A percentile compares a stretch with the other conserved stretches of the same genome.
phyloP scores from a whole-genome alignment of 73 alveolate species.

The Durusdinium trenchii region DNA sequence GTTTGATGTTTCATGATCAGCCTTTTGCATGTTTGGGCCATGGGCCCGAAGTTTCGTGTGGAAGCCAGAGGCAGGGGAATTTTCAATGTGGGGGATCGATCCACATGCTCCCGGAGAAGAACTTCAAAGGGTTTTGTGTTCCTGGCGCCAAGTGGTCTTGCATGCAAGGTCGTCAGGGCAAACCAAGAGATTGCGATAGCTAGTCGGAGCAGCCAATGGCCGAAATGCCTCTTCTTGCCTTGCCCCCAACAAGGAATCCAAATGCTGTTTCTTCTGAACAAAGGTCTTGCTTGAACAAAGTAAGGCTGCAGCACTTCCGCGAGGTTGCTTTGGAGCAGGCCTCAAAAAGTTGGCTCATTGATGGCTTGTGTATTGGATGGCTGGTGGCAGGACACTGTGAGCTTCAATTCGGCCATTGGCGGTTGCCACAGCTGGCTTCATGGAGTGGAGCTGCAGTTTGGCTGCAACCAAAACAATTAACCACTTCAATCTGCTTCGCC shows the following conservation, averaged over 20 bases:
- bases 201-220: conserved; percentile 51
- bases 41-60: conserved; percentile 11
- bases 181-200: conserved; percentile 32
- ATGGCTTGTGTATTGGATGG: too few relatives aligned
- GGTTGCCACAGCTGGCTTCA: conserved; percentile 37
- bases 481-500: too few relatives aligned
- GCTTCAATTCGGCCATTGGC: conserved; percentile 86
- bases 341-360: too few relatives aligned
- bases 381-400: conserved; percentile 9
- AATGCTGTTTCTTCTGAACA: not conserved
- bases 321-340: too few relatives aligned
- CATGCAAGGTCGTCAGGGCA: conserved; percentile 29
- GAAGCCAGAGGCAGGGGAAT: conserved; percentile 45
- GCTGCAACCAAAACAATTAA: too few relatives aligned
- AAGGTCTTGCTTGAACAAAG: not conserved
- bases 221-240: not conserved
- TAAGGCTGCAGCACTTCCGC: too few relatives aligned
- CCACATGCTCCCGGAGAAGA: too few relatives aligned
- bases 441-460: not conserved
- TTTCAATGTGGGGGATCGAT: too few relatives aligned
- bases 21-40: conserved; percentile 48
- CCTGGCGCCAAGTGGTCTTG: too few relatives aligned
- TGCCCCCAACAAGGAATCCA: not conserved
- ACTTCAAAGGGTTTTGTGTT: too few relatives aligned
- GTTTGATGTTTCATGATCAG: too few relatives aligned